Evolutionary conservation across 441 rosid genomes (phyloP).

Genomic region (Jatropha podagrica): DNA sequence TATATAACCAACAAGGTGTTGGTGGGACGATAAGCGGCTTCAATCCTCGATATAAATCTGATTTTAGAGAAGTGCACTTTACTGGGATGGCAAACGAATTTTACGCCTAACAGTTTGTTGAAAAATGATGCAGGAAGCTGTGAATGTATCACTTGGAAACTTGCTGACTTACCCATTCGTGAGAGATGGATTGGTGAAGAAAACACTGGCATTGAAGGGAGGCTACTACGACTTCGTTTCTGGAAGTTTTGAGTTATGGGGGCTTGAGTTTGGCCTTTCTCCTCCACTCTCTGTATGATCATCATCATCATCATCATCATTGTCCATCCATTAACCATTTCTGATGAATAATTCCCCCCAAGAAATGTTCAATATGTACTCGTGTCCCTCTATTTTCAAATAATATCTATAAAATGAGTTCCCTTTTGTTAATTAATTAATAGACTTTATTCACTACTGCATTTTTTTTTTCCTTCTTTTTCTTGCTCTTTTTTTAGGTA

Average conservation of each 20-base stretch:
- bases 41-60: too few species aligned
- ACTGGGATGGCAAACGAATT: too few species aligned
- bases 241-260: conserved; percentile 87
- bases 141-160: conserved; percentile 80
- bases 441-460: conserved; percentile 42
- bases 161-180: conserved; percentile 85
- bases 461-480: conserved; percentile 26
- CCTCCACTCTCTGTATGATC: conserved; percentile 56
- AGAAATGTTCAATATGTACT: conserved; percentile 21
- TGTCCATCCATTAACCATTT: not conserved
- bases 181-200: conserved; percentile 63
- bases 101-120: not conserved
- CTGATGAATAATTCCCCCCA: not conserved
- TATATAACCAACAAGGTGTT: too few species aligned
- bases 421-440: not conserved
- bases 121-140: conserved; percentile 66
- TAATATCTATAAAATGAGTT: not conserved
- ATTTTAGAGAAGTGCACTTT: too few species aligned
- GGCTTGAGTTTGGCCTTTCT: conserved; percentile 51
- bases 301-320: conserved; percentile 25
- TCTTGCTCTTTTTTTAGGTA: conserved; percentile 43
- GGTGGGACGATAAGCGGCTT: too few species aligned
- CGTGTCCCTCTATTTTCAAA: too few species aligned
- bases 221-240: conserved; percentile 76
- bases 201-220: conserved; percentile 65